Evolutionary conservation across 805 yeast genomes (phyloP), one percentile per base, ranked within the genome.

Genomic region (Nakazawaea ernobii): DNA sequence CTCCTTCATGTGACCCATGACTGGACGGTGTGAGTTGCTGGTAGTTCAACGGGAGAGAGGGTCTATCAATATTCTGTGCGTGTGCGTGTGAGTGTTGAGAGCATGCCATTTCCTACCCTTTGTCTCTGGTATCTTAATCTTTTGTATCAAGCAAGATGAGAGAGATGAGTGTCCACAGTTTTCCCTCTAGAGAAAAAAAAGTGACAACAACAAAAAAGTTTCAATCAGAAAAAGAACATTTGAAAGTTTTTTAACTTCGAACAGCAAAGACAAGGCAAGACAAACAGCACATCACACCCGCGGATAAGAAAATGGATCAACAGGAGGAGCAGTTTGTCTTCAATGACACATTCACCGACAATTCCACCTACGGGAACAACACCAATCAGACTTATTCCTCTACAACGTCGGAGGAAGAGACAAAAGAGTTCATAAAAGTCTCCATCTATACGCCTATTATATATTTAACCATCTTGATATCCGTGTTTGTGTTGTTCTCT

Each of bases 381-480:
- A 28, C 8, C 20, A 8, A 10, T 17, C 28, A 13, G 20, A 20
- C 30, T 13, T 40, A 38, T 3, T 33, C 28, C 32, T 17, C 30
- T n/a, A 26, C 30, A 28, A 24, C 36, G 2, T 29, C 28, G 3
- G 45, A 29, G 11, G 35, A 32, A 10, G 39, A 28, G 32, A 24
- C 43, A 29, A 43, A 46, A 42, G 46, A 35, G 20, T 48, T 48
- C 20, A 43, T 48, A 41, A 68, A 68, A 47, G 70, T 82, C 48
- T 79, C 86, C 5, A 73, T 82, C 27, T 73, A 70, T 58, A 86
- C 94, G 6, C 96, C 97, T 17, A 60, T 91, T 44, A 66, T 86
- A 35, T 91, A 91, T 62, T 82, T 88, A 48, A 81, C 76, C 4
- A 76, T 89, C 29, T 64, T 91, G 52, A 60, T 88, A 39, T 59